Evolutionary conservation across 768 basidiomycete genomes (phyloP).

Genomic region (Serendipita sp.): DNA sequence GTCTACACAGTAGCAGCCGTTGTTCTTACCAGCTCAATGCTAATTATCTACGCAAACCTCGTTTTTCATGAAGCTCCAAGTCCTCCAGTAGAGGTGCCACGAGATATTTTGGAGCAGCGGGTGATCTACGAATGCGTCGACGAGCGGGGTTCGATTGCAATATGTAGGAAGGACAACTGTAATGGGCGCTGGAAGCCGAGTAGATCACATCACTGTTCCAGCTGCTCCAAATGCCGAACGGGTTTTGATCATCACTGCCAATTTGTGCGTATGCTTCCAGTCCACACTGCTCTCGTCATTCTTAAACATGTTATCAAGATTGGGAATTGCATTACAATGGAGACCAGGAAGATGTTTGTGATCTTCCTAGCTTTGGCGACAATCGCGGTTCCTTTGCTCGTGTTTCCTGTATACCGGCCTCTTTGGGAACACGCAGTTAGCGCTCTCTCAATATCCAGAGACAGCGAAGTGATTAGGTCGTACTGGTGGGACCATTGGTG

Average conservation of each 20-base stretch:
- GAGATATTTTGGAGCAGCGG: neutral
- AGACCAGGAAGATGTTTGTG: neutral
- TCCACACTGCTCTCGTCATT: neutral
- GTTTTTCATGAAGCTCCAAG: neutral
- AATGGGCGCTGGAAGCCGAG: constrained; percentile 9
- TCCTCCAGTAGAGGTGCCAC: neutral
- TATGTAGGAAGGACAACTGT: neutral
- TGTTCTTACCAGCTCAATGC: neutral
- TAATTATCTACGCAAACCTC: neutral
- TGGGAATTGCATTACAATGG: constrained; percentile 8
- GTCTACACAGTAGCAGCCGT: neutral
- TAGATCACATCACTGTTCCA: constrained; percentile 6
- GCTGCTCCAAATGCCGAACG: neutral
- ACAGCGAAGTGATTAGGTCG: neutral
- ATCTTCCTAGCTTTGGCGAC: constrained; percentile 20
- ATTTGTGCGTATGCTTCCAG: neutral
- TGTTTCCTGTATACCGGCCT: constrained; percentile 10
- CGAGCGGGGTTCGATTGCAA: neutral
- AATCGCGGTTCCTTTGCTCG: constrained; percentile 11
- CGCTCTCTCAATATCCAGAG: neutral
- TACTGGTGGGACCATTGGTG: neutral
- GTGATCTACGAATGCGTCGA: neutral
- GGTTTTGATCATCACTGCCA: constrained; percentile 6
- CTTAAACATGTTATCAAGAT: neutral
- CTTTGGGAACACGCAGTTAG: neutral